These are phyloP conservation scores for Saccharomycopsis amapae DNA, from an alignment of 805 yeast species.

Conservation along the genomic window DNA sequence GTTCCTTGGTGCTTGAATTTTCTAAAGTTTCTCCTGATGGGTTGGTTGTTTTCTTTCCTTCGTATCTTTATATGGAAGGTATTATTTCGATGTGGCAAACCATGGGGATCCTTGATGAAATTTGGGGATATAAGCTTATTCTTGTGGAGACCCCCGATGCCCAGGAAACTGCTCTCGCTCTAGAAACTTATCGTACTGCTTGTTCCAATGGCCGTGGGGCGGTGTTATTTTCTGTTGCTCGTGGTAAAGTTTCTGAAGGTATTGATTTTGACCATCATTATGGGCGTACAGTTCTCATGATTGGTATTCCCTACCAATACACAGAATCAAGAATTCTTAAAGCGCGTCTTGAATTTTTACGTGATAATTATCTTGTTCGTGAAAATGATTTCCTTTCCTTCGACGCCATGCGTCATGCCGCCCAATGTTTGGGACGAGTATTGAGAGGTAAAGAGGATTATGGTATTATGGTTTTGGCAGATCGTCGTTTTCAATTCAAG, in stretches of 20 bases:
- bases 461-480: slow-evolving; percentile 98
- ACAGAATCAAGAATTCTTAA: slow-evolving; percentile 94
- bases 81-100: slow-evolving; percentile 98
- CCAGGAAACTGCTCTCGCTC: slow-evolving; percentile 91
- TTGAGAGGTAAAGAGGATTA: slow-evolving; percentile 97
- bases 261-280: slow-evolving; percentile 98
- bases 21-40: slow-evolving; percentile 97
- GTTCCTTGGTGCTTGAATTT: slow-evolving; percentile 84
- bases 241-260: slow-evolving; percentile 98
- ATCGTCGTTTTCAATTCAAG: slow-evolving; percentile 82
- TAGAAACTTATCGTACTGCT: slow-evolving; percentile 93
- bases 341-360: slow-evolving; percentile 86
- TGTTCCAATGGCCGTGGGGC: slow-evolving; percentile 98
- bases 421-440: slow-evolving; percentile 96
- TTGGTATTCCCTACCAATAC: slow-evolving; percentile 98
- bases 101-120: slow-evolving; percentile 97
- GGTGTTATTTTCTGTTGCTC: slow-evolving; percentile 89
- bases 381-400: slow-evolving; percentile 94
- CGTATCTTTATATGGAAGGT: slow-evolving; percentile 95
- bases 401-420: slow-evolving; percentile 99
- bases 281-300: slow-evolving; percentile 96
- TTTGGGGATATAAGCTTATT: slow-evolving; percentile 94
- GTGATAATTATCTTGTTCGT: slow-evolving; percentile 87
- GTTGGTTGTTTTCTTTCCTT: slow-evolving; percentile 94
- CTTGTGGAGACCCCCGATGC: slow-evolving; percentile 98